Conservation (phyloP, 2,329 filamentous ascomycete species). For the Fusarium nanum region DNA sequence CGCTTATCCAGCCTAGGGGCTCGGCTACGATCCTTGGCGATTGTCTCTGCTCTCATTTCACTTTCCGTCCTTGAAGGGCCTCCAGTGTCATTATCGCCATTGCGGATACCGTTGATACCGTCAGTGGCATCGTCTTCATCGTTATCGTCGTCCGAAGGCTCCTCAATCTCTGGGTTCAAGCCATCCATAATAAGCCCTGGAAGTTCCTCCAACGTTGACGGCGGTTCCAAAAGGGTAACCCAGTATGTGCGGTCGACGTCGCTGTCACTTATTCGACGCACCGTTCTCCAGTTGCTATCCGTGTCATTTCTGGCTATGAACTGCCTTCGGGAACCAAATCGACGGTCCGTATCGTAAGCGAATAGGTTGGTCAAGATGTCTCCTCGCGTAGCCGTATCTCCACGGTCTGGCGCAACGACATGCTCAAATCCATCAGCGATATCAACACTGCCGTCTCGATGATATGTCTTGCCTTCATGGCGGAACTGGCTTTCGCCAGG, state of each 20-base stretch:
- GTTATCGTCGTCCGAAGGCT: conserved; percentile 47
- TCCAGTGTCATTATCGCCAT: conserved; percentile 45
- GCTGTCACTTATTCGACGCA: conserved; percentile 47
- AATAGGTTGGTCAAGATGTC: conserved; percentile 69
- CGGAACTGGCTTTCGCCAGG: conserved; percentile 66
- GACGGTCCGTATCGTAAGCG: conserved; percentile 51
- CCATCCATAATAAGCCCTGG: conserved; percentile 54
- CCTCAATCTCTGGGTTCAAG: conserved; percentile 44
- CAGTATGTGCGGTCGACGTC: conserved; percentile 56
- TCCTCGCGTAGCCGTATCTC: conserved; percentile 70
- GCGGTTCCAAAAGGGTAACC: conserved; percentile 59
- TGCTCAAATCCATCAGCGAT: conserved; percentile 68
- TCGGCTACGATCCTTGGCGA: conserved; percentile 51
- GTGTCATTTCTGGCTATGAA: conserved; percentile 48
- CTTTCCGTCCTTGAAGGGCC: conserved; percentile 54
- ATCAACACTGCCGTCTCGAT: conserved; percentile 71
- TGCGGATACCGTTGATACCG: conserved; percentile 43
- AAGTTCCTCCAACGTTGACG: conserved; percentile 57
- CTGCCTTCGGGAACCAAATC: conserved; percentile 46
- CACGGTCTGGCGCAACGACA: conserved; percentile 68
- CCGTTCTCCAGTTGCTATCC: conserved; percentile 53
- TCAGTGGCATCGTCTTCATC: conserved; percentile 37
- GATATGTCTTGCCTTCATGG: conserved; percentile 74
- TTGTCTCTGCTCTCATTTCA: conserved; percentile 55
- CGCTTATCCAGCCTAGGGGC: conserved; percentile 55